Conservation (phyloP, 306 rosid species). For the Prunus padus region DNA sequence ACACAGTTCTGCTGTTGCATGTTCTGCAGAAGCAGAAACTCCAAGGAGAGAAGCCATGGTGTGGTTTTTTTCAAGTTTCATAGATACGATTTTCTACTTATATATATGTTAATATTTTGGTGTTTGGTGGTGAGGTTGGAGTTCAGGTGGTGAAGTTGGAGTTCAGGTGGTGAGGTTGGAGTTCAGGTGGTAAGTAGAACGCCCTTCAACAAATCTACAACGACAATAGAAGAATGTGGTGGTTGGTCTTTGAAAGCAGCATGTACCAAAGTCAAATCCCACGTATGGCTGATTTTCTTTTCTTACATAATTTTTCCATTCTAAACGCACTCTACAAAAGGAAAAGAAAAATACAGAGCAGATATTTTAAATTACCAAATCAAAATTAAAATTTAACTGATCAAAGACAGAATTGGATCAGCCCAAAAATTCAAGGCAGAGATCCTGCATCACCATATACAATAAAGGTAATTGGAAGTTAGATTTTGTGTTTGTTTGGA, state of each 20-base stretch:
- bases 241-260: slow-evolving; percentile 27
- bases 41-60: slow-evolving; percentile 38
- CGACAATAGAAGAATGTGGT: slow-evolving; percentile 14
- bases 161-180: slow-evolving; percentile 14
- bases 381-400: too few species aligned
- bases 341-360: too few species aligned
- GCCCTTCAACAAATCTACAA: slow-evolving; percentile 56
- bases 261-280: slow-evolving; percentile 36
- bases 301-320: too few species aligned
- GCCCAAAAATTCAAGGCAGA: too few species aligned
- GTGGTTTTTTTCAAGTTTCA: background rate
- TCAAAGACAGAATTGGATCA: too few species aligned
- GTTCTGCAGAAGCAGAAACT: slow-evolving; percentile 19
- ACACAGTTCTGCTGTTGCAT: slow-evolving; percentile 1
- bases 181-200: slow-evolving; percentile 65
- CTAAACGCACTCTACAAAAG: too few species aligned
- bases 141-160: slow-evolving; percentile 1
- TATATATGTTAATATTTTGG: background rate
- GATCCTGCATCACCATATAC: background rate
- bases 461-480: background rate
- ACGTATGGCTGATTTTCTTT: slow-evolving; percentile 16
- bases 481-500: background rate
- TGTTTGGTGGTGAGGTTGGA: slow-evolving; percentile 13
- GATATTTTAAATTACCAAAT: too few species aligned
- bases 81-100: background rate